A percentile compares a stretch with the other conserved stretches of the same genome.
Evolutionary conservation across 371 early-diverging fungal species (phyloP).

Genomic region (Actinomortierella wolfii): DNA sequence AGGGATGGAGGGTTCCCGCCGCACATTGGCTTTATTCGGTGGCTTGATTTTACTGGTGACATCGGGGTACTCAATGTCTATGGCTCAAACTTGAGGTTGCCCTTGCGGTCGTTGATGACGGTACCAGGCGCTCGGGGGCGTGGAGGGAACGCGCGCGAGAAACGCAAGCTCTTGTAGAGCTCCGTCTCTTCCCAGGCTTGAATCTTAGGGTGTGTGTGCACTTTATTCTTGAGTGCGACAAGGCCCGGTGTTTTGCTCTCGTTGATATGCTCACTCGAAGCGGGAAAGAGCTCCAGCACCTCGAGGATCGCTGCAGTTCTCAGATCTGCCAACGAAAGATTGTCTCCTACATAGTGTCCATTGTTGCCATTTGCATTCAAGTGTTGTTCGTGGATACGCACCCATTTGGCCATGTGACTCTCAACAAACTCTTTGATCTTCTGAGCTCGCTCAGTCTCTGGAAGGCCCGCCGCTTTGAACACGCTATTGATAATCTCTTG

Average conservation of each 20-base stretch:
- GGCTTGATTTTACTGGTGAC: neutral
- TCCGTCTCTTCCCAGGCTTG: conserved; percentile 15
- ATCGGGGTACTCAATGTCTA: neutral
- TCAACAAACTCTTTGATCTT: conserved; percentile 3
- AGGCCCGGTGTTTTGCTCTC: conserved; percentile 18
- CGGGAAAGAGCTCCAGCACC: conserved; percentile 12
- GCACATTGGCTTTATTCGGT: neutral
- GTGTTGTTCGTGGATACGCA: conserved; percentile 35
- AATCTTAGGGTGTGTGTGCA: conserved; percentile 26
- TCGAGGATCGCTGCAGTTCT: conserved; percentile 8
- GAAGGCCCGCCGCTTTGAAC: neutral
- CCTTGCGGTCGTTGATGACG: conserved; percentile 28
- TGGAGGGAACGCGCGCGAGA: conserved; percentile 10
- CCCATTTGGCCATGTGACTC: conserved; percentile 18
- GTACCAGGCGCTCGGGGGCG: conserved; percentile 9
- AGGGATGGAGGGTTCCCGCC: neutral
- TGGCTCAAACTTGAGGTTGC: conserved; percentile 8
- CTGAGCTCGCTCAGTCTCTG: conserved; percentile 9
- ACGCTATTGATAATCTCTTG: conserved; percentile 7
- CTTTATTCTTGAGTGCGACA: conserved; percentile 12
- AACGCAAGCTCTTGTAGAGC: conserved; percentile 24
- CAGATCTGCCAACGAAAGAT: conserved; percentile 35
- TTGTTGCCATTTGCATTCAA: conserved; percentile 27
- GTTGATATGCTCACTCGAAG: neutral
- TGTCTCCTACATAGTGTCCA: conserved; percentile 36